phyloP scores from a whole-genome alignment of 2,329 filamentous ascomycete species.

The Fusarium multiceps region DNA sequence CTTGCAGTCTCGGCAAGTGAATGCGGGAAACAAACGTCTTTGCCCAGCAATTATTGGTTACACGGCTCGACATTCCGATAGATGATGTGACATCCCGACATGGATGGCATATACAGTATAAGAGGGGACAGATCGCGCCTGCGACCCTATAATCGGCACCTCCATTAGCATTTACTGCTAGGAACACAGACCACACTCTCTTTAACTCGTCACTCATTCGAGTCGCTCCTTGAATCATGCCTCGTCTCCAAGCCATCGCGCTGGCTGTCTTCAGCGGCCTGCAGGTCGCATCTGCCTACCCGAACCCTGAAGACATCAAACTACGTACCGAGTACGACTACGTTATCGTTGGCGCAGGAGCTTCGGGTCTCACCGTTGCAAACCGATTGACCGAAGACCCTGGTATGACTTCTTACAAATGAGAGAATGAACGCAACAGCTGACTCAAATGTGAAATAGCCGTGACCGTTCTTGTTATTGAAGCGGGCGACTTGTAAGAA shows the following conservation, averaged over 20 bases:
- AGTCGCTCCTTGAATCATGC: slow-evolving; percentile 4
- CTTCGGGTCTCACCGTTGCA: slow-evolving; percentile 37
- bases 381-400: slow-evolving; percentile 37
- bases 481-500: slow-evolving; percentile 41
- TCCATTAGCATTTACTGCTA: background rate
- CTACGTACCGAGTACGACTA: slow-evolving; percentile 35
- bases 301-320: background rate
- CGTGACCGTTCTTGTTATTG: slow-evolving; percentile 36
- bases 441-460: slow-evolving; percentile 5
- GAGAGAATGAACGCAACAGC: background rate
- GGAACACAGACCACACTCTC: background rate
- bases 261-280: slow-evolving; percentile 8
- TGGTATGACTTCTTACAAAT: background rate
- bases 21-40: background rate
- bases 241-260: background rate
- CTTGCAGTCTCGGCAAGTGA: slow-evolving; percentile 14
- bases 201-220: background rate
- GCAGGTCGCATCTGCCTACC: slow-evolving; percentile 3
- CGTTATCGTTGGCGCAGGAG: slow-evolving; percentile 36
- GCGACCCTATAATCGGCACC: accelerated
- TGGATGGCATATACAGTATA: slow-evolving; percentile 16
- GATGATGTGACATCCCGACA: background rate
- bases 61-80: background rate
- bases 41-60: background rate
- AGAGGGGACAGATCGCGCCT: background rate